Conservation (phyloP, 345 rosid species). For the Eucalyptus marginata region DNA sequence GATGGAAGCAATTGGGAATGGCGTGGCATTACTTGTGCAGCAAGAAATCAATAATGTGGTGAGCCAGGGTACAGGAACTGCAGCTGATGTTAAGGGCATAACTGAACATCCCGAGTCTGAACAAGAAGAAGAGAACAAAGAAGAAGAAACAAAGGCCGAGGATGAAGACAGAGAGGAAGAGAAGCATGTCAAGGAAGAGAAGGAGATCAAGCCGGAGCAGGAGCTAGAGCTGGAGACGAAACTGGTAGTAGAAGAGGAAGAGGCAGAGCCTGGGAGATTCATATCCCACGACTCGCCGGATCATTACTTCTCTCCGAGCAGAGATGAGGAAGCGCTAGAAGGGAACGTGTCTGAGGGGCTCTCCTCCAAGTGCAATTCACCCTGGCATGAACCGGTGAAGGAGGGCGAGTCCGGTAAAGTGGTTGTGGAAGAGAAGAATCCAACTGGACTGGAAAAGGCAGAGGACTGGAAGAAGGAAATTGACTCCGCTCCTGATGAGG, state of each 20-base stretch:
- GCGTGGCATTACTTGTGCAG: background rate
- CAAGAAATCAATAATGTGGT: background rate
- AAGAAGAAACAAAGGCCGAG: background rate
- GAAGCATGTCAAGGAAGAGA: background rate
- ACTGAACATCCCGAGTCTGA: background rate
- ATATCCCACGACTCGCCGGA: conserved; percentile 6
- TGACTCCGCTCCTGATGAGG: background rate
- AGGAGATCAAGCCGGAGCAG: background rate
- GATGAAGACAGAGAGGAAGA: background rate
- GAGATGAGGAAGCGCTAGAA: conserved; percentile 11
- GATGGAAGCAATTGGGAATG: background rate
- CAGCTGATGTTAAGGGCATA: background rate
- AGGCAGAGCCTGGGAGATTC: background rate
- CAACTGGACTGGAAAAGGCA: background rate
- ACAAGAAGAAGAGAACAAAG: background rate
- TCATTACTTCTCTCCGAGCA: conserved; percentile 14
- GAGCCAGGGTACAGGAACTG: background rate
- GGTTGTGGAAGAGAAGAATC: conserved; percentile 3
- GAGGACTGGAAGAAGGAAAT: background rate
- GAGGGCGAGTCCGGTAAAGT: background rate
- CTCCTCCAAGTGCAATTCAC: background rate
- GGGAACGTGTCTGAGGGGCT: background rate
- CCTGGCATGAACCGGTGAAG: background rate
- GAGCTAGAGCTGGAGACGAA: background rate
- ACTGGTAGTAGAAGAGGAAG: background rate